Percentiles rank a stretch among this genome's conserved stretches.
phyloP scores from a whole-genome alignment of 1,139 yeast species.

The Dujonia santamariae region DNA sequence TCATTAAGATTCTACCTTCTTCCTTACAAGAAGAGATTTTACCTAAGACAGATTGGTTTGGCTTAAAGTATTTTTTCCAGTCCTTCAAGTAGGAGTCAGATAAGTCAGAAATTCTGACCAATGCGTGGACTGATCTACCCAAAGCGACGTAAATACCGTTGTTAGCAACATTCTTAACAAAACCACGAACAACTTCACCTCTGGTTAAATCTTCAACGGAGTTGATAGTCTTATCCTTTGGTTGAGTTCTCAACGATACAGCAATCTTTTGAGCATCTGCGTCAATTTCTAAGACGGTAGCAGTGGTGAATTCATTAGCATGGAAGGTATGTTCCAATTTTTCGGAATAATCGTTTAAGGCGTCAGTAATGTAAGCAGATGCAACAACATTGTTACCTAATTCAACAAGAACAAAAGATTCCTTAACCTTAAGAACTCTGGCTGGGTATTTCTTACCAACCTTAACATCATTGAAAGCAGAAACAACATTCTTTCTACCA shows the following conservation, averaged over 20 bases:
- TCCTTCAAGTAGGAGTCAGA: conserved; percentile 81
- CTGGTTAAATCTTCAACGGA: conserved; percentile 55
- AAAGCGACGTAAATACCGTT: conserved; percentile 79
- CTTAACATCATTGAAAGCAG: conserved; percentile 47
- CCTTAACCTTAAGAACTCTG: conserved; percentile 59
- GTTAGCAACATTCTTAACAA: conserved; percentile 69
- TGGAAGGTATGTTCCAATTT: conserved; percentile 52
- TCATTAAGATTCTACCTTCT: conserved; percentile 66
- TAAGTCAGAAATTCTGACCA: conserved; percentile 77
- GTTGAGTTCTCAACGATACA: conserved; percentile 57
- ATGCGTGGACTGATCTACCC: conserved; percentile 70
- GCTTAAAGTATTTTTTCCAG: conserved; percentile 76
- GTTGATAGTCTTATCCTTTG: conserved; percentile 53
- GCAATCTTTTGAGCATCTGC: conserved; percentile 53
- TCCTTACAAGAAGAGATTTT: conserved; percentile 64
- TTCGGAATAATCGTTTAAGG: conserved; percentile 65
- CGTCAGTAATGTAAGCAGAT: conserved; percentile 72
- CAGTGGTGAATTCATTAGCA: conserved; percentile 57
- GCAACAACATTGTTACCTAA: conserved; percentile 63
- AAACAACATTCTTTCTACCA: conserved; percentile 42
- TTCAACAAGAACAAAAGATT: conserved; percentile 63
- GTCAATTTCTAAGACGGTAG: conserved; percentile 59
- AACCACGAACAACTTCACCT: conserved; percentile 78
- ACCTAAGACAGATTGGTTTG: conserved; percentile 74
- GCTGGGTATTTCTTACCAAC: conserved; percentile 66